These are phyloP conservation scores for Schizosaccharomyces osmophilus DNA, from an alignment of 805 yeast species.

Conservation along the genomic window DNA sequence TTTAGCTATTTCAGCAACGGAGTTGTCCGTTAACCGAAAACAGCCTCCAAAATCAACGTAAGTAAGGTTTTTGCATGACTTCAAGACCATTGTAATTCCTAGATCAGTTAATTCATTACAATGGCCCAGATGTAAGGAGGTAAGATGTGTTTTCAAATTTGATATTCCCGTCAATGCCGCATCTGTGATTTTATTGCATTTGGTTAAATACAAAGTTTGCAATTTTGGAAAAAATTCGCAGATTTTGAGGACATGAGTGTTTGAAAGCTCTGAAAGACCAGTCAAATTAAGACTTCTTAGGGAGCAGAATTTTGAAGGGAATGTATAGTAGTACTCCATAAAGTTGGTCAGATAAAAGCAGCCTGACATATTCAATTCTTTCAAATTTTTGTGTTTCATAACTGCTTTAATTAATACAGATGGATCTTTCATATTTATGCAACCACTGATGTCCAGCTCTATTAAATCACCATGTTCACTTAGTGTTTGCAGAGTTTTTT, in stretches of 20 bases:
- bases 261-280: conserved; percentile 59
- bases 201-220: conserved; percentile 69
- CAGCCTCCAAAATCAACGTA: conserved; percentile 93
- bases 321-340: conserved; percentile 16
- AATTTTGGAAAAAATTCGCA: conserved; percentile 61
- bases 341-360: conserved; percentile 46
- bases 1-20: conserved; percentile 50
- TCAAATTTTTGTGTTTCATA: conserved; percentile 36
- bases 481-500: conserved; percentile 32
- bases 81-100: conserved; percentile 54
- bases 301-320: conserved; percentile 12
- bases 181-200: conserved; percentile 72
- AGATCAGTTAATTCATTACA: conserved; percentile 73
- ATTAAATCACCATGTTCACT: conserved; percentile 55
- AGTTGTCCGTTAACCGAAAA: conserved; percentile 59
- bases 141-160: conserved; percentile 51
- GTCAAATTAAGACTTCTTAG: conserved; percentile 68
- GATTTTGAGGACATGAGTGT: conserved; percentile 46
- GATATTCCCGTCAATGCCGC: conserved; percentile 48
- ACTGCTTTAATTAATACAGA: conserved; percentile 33
- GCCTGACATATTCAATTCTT: conserved; percentile 50
- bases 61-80: conserved; percentile 61
- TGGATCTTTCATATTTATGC: conserved; percentile 43
- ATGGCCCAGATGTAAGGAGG: conserved; percentile 81
- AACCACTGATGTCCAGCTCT: conserved; percentile 70